These are phyloP conservation scores for Penicillium malachiteum DNA, from an alignment of 495 filamentous ascomycete genomes.

Conservation along the genomic window DNA sequence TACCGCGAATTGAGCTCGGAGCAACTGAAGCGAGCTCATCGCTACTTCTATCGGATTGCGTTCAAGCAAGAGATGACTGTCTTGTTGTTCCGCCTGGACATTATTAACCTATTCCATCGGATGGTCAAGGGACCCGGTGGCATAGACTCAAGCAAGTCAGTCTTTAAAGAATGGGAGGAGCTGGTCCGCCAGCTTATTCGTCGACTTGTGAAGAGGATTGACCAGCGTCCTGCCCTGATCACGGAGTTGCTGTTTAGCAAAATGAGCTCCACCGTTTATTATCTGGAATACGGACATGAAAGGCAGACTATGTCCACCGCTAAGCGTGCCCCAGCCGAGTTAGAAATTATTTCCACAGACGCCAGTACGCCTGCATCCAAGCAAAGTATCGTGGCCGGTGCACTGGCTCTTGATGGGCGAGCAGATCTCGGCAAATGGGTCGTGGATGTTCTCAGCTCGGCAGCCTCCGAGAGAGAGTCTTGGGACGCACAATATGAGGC, in stretches of 20 bases:
- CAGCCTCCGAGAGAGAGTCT: conserved; percentile 68
- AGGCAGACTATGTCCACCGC: conserved; percentile 62
- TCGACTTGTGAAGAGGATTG: conserved; percentile 72
- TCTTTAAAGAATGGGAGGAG: conserved; percentile 90
- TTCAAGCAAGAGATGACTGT: conserved; percentile 92
- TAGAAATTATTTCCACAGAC: conserved; percentile 69
- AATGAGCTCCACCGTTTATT: conserved; percentile 76
- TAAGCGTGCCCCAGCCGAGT: conserved; percentile 65
- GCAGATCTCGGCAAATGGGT: conserved; percentile 78
- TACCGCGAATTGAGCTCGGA: conserved; percentile 77
- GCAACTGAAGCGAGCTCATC: conserved; percentile 90
- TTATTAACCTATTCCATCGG: conserved; percentile 79
- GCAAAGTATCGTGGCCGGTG: conserved; percentile 73
- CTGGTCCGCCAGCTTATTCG: conserved; percentile 78
- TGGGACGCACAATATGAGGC: conserved; percentile 76
- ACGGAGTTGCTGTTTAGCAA: conserved; percentile 95
- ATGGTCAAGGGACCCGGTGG: conserved; percentile 91
- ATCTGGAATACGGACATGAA: conserved; percentile 87
- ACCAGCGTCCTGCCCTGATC: conserved; percentile 77
- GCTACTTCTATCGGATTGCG: conserved; percentile 90
- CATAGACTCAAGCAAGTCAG: conserved; percentile 59
- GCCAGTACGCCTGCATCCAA: conserved; percentile 64
- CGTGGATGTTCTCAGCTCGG: conserved; percentile 63
- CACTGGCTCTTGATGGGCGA: conserved; percentile 73
- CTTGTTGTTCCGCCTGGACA: conserved; percentile 86